Percentiles rank a stretch among this genome's conserved stretches.
phyloP scores from a whole-genome alignment of 345 rosid species.

The Syzygium aqueum region DNA sequence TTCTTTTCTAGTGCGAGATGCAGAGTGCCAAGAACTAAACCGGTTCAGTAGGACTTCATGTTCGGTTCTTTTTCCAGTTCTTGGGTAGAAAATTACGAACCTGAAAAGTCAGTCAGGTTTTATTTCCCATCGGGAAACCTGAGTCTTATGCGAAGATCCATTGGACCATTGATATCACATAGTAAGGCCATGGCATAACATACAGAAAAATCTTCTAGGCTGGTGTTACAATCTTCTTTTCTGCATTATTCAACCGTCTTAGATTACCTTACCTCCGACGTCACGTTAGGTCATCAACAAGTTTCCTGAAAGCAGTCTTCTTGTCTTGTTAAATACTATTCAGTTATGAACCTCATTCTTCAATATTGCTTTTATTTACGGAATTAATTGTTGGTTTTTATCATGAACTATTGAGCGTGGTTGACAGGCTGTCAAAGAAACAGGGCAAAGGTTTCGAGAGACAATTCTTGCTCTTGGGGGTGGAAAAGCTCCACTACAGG shows the following conservation, averaged over 20 bases:
- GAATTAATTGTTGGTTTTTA: neutral
- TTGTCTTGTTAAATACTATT: too few species aligned
- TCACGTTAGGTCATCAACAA: too few species aligned
- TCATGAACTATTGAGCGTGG: neutral
- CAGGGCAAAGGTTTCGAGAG: constrained; percentile 62
- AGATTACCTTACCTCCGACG: neutral
- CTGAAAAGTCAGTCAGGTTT: neutral
- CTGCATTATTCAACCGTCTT: neutral
- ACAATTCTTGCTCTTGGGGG: constrained; percentile 91
- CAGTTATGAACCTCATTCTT: neutral
- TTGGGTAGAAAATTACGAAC: neutral
- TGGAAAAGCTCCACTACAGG: constrained; percentile 76
- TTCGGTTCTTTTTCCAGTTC: neutral
- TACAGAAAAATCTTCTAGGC: neutral
- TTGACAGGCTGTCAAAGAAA: constrained; percentile 66
- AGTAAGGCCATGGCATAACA: neutral
- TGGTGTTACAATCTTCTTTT: neutral
- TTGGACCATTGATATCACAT: neutral
- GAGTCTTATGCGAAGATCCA: neutral
- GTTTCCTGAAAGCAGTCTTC: too few species aligned
- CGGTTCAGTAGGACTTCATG: neutral
- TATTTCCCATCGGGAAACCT: neutral
- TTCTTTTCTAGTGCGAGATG: neutral
- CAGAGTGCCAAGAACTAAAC: neutral
- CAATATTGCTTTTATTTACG: neutral